phyloP scores from a whole-genome alignment of 495 filamentous ascomycete species.

The Daldinia caldariorum region DNA sequence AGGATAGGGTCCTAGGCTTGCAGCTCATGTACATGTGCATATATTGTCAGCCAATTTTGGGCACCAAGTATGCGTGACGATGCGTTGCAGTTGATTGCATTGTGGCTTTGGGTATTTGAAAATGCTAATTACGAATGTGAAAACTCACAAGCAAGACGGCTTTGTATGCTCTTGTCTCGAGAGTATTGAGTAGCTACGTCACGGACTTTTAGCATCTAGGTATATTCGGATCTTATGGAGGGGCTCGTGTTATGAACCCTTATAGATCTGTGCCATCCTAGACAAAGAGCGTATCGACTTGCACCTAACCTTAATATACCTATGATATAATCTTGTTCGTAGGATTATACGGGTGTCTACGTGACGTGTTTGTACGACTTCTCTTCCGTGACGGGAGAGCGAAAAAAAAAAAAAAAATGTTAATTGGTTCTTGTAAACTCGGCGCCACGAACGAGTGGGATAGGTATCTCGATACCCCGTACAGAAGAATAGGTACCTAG shows the following conservation, averaged over 20 bases:
- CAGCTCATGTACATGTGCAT: not conserved
- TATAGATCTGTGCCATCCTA: constrained; percentile 36
- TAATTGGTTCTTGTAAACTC: too few relatives aligned
- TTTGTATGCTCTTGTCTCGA: not conserved
- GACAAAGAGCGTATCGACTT: not conserved
- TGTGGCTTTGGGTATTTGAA: too few relatives aligned
- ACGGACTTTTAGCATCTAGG: not conserved
- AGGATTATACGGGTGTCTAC: not conserved
- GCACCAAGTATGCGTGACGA: too few relatives aligned
- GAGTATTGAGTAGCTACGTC: constrained; percentile 9
- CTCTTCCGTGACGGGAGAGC: not conserved
- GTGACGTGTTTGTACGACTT: not conserved
- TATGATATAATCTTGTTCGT: not conserved
- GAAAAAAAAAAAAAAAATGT: too few relatives aligned
- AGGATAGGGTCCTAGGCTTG: constrained; percentile 22
- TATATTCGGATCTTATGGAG: constrained; percentile 4
- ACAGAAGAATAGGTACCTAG: too few relatives aligned
- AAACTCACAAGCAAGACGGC: not conserved
- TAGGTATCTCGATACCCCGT: not conserved
- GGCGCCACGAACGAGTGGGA: constrained; percentile 28
- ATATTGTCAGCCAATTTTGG: not conserved
- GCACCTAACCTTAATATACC: not conserved
- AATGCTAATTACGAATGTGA: not conserved
- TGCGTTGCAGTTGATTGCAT: not conserved
- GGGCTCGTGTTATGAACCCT: constrained; percentile 6